Base-by-base conservation (phyloP, 2,329 filamentous ascomycete genomes). In the Bipolaris gigantea region DNA sequence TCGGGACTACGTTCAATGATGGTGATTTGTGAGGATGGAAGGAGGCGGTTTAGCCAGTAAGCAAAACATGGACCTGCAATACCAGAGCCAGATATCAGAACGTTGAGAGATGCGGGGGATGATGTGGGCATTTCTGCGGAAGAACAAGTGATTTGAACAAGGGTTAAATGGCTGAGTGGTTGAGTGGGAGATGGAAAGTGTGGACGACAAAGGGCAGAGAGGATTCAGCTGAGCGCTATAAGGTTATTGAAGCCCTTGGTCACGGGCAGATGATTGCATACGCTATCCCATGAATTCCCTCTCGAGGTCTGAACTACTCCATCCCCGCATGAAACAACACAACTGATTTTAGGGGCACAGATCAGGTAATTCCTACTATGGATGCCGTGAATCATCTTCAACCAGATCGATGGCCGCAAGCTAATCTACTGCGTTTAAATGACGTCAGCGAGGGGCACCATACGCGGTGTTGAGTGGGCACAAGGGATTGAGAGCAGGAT, bases 11-110 rank as follows among this genome's bases (percentile, higher is more conserved):
- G 74, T 50, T 81, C 78, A 33, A 80, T 57, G 25, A 81, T 61
- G 1, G 76, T 76, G 23, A 77, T 67, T 19, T 66, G 45, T 18
- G 71, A 66, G 6, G 48, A 48, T 30, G 62, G 64, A 60, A 65
- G 59, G 13, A 69, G 54, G 45, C 71, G 71, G 1, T 79, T 70
- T 13, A 85, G 76, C 77, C 79, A 83, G 68, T 77, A 81, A 27
- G 81, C 82, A 13, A 83, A 72, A 16, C 78, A 74, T 11, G 64
- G 61, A 1, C 70, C 69, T 32, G 67, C 66, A n/a, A 71, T 66
- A 25, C 68, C 68, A 9, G 60, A 66, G 6, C 70, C 69, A n/a
- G 59, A 61, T 44, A 72, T 63, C 16, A 73, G 55, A 43, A 73
- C 55, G 9, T 63, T 59, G 15, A 49, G 38, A 5, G 30, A n/a